Evolutionary conservation across 2,329 filamentous ascomycete species (phyloP).

Genomic region (Fusarium transvaalense): DNA sequence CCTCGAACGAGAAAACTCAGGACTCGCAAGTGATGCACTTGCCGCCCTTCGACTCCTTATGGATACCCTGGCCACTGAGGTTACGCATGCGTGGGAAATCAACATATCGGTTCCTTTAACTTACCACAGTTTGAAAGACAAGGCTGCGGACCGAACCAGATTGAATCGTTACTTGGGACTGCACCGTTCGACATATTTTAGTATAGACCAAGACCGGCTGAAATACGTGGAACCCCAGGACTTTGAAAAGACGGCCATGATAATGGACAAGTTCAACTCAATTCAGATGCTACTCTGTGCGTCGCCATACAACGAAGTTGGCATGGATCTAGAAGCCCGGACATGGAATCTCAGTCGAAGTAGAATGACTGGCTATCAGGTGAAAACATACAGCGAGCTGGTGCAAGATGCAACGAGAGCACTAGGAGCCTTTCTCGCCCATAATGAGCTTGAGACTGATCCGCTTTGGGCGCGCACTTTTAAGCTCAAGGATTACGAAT

Average conservation of each 20-base stretch:
- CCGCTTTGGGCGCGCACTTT: slow-evolving; percentile 19
- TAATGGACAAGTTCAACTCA: slow-evolving; percentile 33
- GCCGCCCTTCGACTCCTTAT: slow-evolving; percentile 42
- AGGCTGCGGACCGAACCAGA: too few relatives aligned
- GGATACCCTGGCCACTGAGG: slow-evolving; percentile 28
- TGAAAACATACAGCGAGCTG: slow-evolving; percentile 6
- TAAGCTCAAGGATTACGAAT: neutral
- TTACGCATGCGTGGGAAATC: slow-evolving; percentile 37
- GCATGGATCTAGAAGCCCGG: slow-evolving; percentile 23
- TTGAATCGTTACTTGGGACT: too few relatives aligned
- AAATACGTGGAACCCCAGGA: slow-evolving; percentile 54
- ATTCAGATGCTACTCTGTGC: slow-evolving; percentile 50
- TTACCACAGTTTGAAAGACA: neutral
- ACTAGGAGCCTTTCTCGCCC: slow-evolving; percentile 26
- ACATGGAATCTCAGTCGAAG: slow-evolving; percentile 16
- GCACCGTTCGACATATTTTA: neutral
- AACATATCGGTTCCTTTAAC: neutral
- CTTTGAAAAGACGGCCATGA: slow-evolving; percentile 30
- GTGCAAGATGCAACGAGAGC: slow-evolving; percentile 9
- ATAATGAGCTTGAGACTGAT: neutral
- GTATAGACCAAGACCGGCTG: slow-evolving; percentile 53
- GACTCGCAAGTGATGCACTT: slow-evolving; percentile 25
- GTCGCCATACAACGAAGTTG: slow-evolving; percentile 53
- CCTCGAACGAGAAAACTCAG: slow-evolving; percentile 34
- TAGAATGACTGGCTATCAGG: neutral